Evolutionary conservation across 1,284 basidiomycete genomes (phyloP).

Genomic region (Volvariella volvacea): DNA sequence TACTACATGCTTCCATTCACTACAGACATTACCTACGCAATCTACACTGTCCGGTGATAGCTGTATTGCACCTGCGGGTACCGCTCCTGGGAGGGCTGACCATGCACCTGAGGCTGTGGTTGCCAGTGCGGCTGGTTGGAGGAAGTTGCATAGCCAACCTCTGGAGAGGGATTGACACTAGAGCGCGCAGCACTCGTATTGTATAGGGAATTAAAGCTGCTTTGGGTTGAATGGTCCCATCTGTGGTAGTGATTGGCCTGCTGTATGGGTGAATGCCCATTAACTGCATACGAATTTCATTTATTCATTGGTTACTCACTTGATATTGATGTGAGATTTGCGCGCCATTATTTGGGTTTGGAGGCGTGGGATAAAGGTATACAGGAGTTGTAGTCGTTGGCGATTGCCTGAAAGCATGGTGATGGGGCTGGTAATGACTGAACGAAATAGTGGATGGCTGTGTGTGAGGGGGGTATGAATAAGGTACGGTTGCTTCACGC

Average conservation of each 20-base stretch:
- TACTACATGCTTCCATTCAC: not conserved
- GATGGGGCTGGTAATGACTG: slow-evolving; percentile 45
- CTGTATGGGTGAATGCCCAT: slow-evolving; percentile 7
- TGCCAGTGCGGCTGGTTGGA: slow-evolving; percentile 4
- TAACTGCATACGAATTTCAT: not conserved
- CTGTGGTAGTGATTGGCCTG: not conserved
- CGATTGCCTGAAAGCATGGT: slow-evolving; percentile 30
- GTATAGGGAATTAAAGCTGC: not conserved
- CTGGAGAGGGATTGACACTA: slow-evolving; percentile 3
- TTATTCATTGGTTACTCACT: too few relatives aligned
- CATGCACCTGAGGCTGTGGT: slow-evolving; percentile 8
- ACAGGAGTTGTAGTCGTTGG: slow-evolving; percentile 8
- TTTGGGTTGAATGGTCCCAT: not conserved
- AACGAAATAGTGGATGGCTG: slow-evolving; percentile 27
- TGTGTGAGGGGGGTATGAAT: slow-evolving; percentile 12
- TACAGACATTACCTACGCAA: not conserved
- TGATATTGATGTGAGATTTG: too few relatives aligned
- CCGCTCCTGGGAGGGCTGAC: slow-evolving; percentile 11
- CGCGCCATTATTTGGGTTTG: not conserved
- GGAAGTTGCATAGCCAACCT: slow-evolving; percentile 1
- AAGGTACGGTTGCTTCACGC: not conserved
- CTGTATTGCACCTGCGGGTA: slow-evolving; percentile 11
- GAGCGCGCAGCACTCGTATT: not conserved
- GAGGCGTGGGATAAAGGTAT: slow-evolving; percentile 2
- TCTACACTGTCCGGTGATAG: not conserved